Evolutionary conservation across 2,329 filamentous ascomycete genomes (phyloP).

Genomic region (Penicillium palitans): DNA sequence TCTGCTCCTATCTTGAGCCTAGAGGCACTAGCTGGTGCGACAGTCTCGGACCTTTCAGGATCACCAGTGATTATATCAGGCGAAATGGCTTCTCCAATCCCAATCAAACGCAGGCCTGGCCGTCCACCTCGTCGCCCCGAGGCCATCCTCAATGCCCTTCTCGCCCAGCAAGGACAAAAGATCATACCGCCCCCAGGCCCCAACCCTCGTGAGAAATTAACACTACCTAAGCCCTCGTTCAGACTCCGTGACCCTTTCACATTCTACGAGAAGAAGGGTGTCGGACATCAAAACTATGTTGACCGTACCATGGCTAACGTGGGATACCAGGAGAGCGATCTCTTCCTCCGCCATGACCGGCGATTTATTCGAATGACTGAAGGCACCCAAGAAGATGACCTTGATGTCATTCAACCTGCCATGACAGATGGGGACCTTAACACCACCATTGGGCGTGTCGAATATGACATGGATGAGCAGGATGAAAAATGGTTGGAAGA

Average conservation of each 20-base stretch:
- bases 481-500: slow-evolving; percentile 93
- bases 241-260: slow-evolving; percentile 49
- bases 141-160: slow-evolving; percentile 60
- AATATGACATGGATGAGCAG: slow-evolving; percentile 99
- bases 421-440: slow-evolving; percentile 62
- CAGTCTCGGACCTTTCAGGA: slow-evolving; percentile 34
- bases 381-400: slow-evolving; percentile 63
- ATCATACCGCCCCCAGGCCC: slow-evolving; percentile 50
- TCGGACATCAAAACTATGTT: slow-evolving; percentile 85
- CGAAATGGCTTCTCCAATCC: slow-evolving; percentile 41
- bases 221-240: slow-evolving; percentile 52
- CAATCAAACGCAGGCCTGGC: slow-evolving; percentile 61
- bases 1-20: slow-evolving; percentile 46
- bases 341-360: slow-evolving; percentile 75
- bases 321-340: slow-evolving; percentile 92
- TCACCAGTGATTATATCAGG: slow-evolving; percentile 45
- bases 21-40: slow-evolving; percentile 32
- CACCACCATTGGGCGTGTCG: slow-evolving; percentile 72
- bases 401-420: slow-evolving; percentile 55
- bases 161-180: slow-evolving; percentile 59
- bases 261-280: slow-evolving; percentile 72
- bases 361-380: slow-evolving; percentile 66
- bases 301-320: slow-evolving; percentile 95
- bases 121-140: slow-evolving; percentile 64
- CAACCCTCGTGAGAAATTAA: slow-evolving; percentile 51